phyloP scores from a whole-genome alignment of 768 basidiomycete species.

The Hemileccinum rubropunctum region DNA sequence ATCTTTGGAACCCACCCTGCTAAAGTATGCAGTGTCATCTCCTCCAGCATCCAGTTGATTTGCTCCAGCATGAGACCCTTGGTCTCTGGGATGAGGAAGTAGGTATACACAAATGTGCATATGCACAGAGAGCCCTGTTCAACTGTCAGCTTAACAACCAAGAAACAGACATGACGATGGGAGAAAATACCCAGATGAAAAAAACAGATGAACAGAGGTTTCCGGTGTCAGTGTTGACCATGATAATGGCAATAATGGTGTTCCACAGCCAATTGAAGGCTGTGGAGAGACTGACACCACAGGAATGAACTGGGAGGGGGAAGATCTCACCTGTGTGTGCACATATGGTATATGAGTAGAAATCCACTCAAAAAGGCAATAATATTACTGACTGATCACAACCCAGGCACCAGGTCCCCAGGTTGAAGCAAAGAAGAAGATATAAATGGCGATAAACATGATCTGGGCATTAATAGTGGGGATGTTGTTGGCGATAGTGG shows the following conservation, averaged over 20 bases:
- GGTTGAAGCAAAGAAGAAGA: constrained; percentile 42
- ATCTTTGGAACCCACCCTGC: constrained; percentile 29
- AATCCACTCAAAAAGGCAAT: no score
- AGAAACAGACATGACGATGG: no score
- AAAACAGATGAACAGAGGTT: no score
- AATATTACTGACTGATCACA: no score
- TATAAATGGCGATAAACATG: constrained; percentile 52
- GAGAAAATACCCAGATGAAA: no score
- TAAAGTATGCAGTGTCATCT: constrained; percentile 56
- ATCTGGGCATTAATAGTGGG: constrained; percentile 63
- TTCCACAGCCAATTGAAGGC: constrained; percentile 82
- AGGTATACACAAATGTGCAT: constrained; percentile 21
- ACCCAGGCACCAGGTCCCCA: no score
- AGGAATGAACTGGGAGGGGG: constrained; percentile 75
- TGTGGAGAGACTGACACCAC: constrained; percentile 76
- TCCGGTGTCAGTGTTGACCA: no score
- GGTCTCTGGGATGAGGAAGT: constrained; percentile 58
- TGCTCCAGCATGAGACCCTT: constrained; percentile 85
- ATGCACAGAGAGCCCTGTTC: no score
- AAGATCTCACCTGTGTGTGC: no score
- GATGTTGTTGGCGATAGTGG: constrained; percentile 34
- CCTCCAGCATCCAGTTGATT: constrained; percentile 74
- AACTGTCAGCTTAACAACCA: no score
- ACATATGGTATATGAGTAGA: no score
- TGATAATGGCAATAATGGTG: constrained; percentile 37